Evolutionary conservation across 768 basidiomycete species (phyloP), one percentile per base, ranked within the genome.

Genomic region (Russula compacta): DNA sequence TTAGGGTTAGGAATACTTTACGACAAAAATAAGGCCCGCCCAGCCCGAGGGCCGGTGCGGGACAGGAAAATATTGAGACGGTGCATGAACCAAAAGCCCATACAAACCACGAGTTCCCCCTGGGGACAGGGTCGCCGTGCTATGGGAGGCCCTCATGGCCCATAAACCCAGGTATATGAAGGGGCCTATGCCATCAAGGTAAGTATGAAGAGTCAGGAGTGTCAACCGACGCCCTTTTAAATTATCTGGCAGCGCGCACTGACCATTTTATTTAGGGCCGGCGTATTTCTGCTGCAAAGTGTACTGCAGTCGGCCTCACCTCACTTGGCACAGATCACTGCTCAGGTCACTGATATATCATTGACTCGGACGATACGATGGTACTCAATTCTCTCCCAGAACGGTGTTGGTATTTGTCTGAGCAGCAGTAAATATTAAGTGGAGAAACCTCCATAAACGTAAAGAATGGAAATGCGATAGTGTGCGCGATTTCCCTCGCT

Each of bases 51-150:
- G 81, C 81, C 78, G 68, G 77, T 78, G 79, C 75, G 75, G 81
- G 81, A 85, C 83, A 74, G 84, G 83, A 79, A 86, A 86, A 86
- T 86, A 86, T 86, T 85, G 67, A 77, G 83, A 85, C 82, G 79
- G 79, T 86, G 83, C 85, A 84, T 84, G 81, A 78, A 77, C 84
- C 83, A 76, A 80, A 81, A 81, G 81, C 81, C 72, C 81, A 85
- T 66, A 67, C 67, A 68, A 68, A 67, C 64, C 64, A 61, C 59
- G 56, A 60, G 62, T 51, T 66, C 61, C 64, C 67, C 64, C 61
- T 68, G 67, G 14, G 67, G 67, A 68, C 67, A 67, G 24, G 67
- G 67, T 68, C 67, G 67, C 67, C 67, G 67, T 68, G 67, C 67
- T 65, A 68, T 68, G 67, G 64, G 61, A 66, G 60, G 65, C 55